phyloP scores from a whole-genome alignment of 2,329 filamentous ascomycete species.

The Leptographium flavum region DNA sequence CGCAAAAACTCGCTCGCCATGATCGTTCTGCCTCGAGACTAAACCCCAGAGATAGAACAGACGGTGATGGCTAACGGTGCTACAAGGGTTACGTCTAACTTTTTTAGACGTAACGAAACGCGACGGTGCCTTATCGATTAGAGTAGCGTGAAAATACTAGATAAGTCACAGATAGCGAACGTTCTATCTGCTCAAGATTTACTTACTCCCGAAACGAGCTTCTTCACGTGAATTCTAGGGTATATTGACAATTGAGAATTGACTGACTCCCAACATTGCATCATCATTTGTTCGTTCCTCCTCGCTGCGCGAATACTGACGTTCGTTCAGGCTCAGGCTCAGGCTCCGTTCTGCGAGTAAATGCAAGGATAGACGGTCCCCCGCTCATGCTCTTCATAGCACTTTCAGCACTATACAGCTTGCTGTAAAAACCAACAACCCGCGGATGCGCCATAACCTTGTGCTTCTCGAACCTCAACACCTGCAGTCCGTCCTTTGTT shows the following conservation, averaged over 20 bases:
- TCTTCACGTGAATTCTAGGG: too few relatives aligned
- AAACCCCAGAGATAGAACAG: not conserved
- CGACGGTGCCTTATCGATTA: too few relatives aligned
- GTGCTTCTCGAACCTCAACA: constrained; percentile 71
- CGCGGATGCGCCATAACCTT: constrained; percentile 92
- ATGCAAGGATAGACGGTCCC: constrained; percentile 23
- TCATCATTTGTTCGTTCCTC: not conserved
- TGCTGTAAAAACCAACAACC: constrained; percentile 74
- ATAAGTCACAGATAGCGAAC: too few relatives aligned
- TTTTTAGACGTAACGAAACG: not conserved
- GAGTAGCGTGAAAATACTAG: too few relatives aligned
- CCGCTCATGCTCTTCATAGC: constrained; percentile 17
- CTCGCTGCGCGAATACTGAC: not conserved
- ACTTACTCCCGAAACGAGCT: too few relatives aligned
- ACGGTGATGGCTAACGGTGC: not conserved
- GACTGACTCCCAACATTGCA: too few relatives aligned
- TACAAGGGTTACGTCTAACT: not conserved
- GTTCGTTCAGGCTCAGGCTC: not conserved
- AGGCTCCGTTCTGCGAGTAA: constrained; percentile 16
- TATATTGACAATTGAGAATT: too few relatives aligned
- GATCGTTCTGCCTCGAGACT: constrained; percentile 1
- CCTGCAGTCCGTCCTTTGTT: constrained; percentile 72
- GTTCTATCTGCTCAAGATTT: too few relatives aligned
- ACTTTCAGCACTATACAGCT: constrained; percentile 57
- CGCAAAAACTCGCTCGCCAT: constrained; percentile 62